Evolutionary conservation across 2,329 filamentous ascomycete genomes (phyloP).

Genomic region (Monilinia fructicola): DNA sequence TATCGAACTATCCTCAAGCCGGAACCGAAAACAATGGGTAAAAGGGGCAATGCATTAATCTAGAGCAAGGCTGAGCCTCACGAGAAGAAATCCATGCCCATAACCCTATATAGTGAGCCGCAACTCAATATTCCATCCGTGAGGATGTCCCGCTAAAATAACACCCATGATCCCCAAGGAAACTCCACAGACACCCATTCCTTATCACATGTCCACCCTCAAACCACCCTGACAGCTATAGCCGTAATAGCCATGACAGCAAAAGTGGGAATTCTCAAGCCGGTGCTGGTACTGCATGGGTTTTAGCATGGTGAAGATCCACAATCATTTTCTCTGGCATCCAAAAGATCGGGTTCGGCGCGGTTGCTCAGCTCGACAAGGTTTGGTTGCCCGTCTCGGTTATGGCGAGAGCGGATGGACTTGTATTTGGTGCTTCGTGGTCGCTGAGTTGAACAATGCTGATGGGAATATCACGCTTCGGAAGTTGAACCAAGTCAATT

Average conservation of each 20-base stretch:
- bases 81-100: background rate
- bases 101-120: background rate
- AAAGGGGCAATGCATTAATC: background rate
- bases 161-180: background rate
- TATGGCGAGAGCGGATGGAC: background rate
- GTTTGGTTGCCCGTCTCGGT: background rate
- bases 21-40: background rate
- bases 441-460: background rate
- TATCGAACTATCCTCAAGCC: background rate
- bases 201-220: background rate
- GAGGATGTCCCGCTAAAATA: background rate
- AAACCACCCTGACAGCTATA: background rate
- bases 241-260: background rate
- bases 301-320: constrained; percentile 15
- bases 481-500: background rate
- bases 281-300: constrained; percentile 1
- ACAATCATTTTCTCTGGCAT: constrained; percentile 8
- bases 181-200: background rate
- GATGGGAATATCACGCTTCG: background rate
- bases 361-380: background rate
- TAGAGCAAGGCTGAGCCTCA: background rate
- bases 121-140: background rate
- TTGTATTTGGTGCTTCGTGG: background rate
- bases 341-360: background rate
- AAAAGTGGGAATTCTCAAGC: background rate